phyloP scores from a whole-genome alignment of 2,329 filamentous ascomycete species.

The Penicillium sp. region DNA sequence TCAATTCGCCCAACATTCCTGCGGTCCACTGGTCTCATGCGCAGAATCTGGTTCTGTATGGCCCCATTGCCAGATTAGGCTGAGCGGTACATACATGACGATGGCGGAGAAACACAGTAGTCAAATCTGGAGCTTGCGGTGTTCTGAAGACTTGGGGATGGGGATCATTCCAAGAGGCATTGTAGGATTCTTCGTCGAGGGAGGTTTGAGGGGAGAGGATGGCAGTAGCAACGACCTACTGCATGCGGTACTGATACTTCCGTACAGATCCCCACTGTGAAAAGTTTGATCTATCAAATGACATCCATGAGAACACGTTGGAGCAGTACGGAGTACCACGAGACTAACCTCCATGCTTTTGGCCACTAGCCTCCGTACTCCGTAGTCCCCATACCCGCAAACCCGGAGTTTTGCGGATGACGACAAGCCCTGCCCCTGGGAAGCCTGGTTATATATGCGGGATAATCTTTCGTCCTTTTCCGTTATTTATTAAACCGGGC shows the following conservation, averaged over 20 bases:
- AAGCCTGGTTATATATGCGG: constrained; percentile 8
- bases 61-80: background rate
- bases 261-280: constrained; percentile 1
- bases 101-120: no score
- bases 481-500: no score
- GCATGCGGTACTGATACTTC: no score
- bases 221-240: background rate
- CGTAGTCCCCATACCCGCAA: constrained; percentile 18
- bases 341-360: constrained; percentile 12
- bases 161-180: background rate
- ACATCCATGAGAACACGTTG: constrained; percentile 2
- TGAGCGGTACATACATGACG: background rate
- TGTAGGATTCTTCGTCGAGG: background rate
- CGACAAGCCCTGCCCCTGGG: constrained; percentile 8
- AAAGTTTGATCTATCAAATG: constrained; percentile 5
- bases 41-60: background rate
- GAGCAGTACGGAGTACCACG: constrained; percentile 5
- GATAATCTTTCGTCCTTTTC: no score
- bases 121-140: background rate
- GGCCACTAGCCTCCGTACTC: constrained; percentile 9
- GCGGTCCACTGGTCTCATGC: constrained; percentile 14
- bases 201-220: no score
- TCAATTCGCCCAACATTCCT: constrained; percentile 13
- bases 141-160: background rate
- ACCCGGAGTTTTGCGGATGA: constrained; percentile 22